Conservation (phyloP, 2,329 filamentous ascomycete genomes). For the Talaromyces funiculosus region DNA sequence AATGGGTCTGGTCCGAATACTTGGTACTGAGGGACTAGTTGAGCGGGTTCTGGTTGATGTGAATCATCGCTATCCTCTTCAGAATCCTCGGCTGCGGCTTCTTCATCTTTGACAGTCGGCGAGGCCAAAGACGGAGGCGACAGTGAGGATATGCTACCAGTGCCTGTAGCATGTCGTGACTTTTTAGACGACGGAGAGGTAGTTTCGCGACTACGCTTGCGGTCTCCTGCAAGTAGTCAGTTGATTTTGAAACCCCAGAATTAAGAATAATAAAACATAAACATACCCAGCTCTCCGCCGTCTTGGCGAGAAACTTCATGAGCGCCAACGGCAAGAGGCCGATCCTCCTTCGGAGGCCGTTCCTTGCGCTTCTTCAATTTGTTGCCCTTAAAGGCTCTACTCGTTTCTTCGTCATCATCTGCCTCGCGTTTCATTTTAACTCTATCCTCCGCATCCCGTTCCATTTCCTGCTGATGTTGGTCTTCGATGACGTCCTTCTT, state of each 20-base stretch:
- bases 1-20: slow-evolving; percentile 90
- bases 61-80: slow-evolving; percentile 55
- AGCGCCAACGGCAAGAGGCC: slow-evolving; percentile 56
- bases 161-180: slow-evolving; percentile 30
- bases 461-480: slow-evolving; percentile 45
- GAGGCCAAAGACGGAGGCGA: slow-evolving; percentile 40
- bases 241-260: not conserved
- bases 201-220: slow-evolving; percentile 17
- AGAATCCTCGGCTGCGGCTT: slow-evolving; percentile 57
- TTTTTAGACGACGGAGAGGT: slow-evolving; percentile 36
- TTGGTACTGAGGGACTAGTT: slow-evolving; percentile 66
- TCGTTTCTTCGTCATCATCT: slow-evolving; percentile 41
- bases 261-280: not conserved
- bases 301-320: slow-evolving; percentile 61
- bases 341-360: slow-evolving; percentile 56
- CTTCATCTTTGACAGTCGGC: slow-evolving; percentile 50
- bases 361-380: slow-evolving; percentile 80
- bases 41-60: slow-evolving; percentile 55
- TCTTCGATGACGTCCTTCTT: slow-evolving; percentile 53
- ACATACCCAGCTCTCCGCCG: slow-evolving; percentile 46
- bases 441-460: slow-evolving; percentile 48
- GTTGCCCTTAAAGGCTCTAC: slow-evolving; percentile 46
- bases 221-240: slow-evolving; percentile 10
- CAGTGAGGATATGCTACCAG: slow-evolving; percentile 35
- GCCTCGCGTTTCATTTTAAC: slow-evolving; percentile 41